Base-by-base conservation (phyloP, 1,284 basidiomycete species). In the Inonotus hispidus region DNA sequence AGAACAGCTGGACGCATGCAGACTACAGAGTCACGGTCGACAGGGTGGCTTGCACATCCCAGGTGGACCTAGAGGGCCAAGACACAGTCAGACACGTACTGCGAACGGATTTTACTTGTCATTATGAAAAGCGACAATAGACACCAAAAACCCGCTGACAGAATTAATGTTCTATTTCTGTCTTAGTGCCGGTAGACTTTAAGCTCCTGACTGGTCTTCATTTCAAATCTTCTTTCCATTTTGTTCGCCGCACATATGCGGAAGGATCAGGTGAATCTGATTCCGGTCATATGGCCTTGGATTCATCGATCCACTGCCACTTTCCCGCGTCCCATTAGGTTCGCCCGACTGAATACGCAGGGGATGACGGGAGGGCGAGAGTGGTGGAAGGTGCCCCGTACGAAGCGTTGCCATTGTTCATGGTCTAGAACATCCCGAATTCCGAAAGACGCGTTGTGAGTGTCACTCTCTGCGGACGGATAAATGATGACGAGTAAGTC, bases 271-370 rank as follows among this genome's bases (percentile, higher is more conserved):
- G 13, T n/a, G 29, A n/a, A 35, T 35, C n/a, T 27, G 29, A 52
- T 52, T 27, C 27, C 50, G 50, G 14, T 14, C 25, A 52, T 23
- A 21, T 23, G 47, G 11, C 11, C 13, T n/a, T 23, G 45, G 16
- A 46, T 3, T 49, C 50, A 52, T 52, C 11, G 50, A 52, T 52
- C 50, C 50, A 52, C 50, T 27, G 50, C 50, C 50, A 52, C 50
- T 52, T 52, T 35, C 3, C 32, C 27, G 16, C 2, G 7, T 25
- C 13, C 11, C 19, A 11, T 13, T 49, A 23, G 47, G 23, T 13
- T 10, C 6, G 23, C n/a, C 23, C 10, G 23, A 25, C 16, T 19
- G n/a, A n/a, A n/a, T n/a, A n/a, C n/a, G n/a, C 11, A 2, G 45
- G 45, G 2, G 2, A 47, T 2, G 45, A 47, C 45, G 49, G 27